Percentiles rank a stretch among this genome's conserved stretches.
These are phyloP conservation scores for Salisapilia sapeloensis DNA, from an alignment of 352 stramenopile genomes.

Conservation along the genomic window DNA sequence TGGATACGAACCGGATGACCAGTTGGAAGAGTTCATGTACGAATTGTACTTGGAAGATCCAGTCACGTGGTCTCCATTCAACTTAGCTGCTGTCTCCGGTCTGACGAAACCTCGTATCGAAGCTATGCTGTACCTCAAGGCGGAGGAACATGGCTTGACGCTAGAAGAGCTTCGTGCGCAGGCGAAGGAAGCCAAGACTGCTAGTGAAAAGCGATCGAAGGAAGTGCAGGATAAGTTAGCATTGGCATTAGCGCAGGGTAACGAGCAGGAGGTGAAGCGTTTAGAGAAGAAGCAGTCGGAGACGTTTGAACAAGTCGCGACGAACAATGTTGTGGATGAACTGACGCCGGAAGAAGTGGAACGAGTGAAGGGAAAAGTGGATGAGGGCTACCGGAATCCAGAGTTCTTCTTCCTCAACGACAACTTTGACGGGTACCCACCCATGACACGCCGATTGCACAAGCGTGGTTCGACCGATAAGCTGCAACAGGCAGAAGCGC, in stretches of 20 bases:
- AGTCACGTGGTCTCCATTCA: constrained; percentile 65
- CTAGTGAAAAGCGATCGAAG: constrained; percentile 14
- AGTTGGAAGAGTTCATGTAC: constrained; percentile 59
- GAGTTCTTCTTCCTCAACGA: constrained; percentile 80
- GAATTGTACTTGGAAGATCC: constrained; percentile 77
- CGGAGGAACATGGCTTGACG: constrained; percentile 34
- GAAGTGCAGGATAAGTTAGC: constrained; percentile 22
- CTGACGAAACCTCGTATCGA: constrained; percentile 61
- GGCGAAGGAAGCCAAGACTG: constrained; percentile 36
- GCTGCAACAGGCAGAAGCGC: constrained; percentile 58
- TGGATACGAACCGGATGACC: constrained; percentile 47
- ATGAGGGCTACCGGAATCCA: constrained; percentile 60
- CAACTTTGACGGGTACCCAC: constrained; percentile 63
- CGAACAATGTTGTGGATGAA: too few species aligned
- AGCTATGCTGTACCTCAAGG: constrained; percentile 66
- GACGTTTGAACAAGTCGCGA: constrained; percentile 13
- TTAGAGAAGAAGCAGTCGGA: constrained; percentile 36
- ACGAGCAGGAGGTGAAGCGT: constrained; percentile 35
- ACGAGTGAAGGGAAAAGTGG: constrained; percentile 33
- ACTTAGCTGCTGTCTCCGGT: constrained; percentile 64
- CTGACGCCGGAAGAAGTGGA: constrained; percentile 37
- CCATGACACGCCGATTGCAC: constrained; percentile 55
- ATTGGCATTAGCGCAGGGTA: constrained; percentile 20
- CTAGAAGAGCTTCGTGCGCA: constrained; percentile 40
- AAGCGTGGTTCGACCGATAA: constrained; percentile 73